phyloP scores from a whole-genome alignment of 176 grass and related monocot species.

The Carex myosuroides region DNA sequence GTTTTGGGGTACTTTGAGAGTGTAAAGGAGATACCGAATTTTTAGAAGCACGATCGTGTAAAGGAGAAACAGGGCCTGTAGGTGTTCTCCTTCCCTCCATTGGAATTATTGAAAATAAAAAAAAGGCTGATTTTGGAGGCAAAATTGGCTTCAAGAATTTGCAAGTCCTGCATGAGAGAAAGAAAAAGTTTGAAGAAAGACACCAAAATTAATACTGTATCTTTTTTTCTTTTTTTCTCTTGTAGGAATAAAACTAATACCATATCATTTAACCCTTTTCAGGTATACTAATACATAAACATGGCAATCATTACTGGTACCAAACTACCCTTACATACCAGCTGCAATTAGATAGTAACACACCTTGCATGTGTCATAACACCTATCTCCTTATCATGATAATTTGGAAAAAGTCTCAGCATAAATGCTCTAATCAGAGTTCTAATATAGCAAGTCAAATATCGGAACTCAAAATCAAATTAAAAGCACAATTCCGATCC shows the following conservation, averaged over 20 bases:
- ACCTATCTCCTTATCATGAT: not conserved
- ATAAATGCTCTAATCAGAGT: not conserved
- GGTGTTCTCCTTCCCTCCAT: conserved; percentile 16
- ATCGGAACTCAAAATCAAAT: not conserved
- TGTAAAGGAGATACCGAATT: conserved; percentile 11
- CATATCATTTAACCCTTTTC: not conserved
- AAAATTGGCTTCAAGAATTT: not conserved
- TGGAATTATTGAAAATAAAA: not conserved
- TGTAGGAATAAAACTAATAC: not conserved
- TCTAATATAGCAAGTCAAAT: not conserved
- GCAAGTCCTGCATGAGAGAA: not conserved
- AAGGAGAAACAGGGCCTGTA: conserved; percentile 12
- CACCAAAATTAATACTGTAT: not conserved
- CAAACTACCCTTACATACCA: not conserved
- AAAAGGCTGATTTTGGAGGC: not conserved
- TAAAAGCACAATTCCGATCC: not conserved
- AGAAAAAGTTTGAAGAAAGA: not conserved
- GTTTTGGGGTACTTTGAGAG: not conserved
- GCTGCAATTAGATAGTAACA: not conserved
- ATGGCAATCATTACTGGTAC: not conserved
- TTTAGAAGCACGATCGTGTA: not conserved
- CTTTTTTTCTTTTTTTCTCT: not conserved
- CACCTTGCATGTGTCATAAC: not conserved
- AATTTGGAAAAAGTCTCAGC: not conserved
- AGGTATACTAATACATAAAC: not conserved